Percentiles rank a stretch among this genome's conserved stretches.
phyloP scores from a whole-genome alignment of 257 asterid species.

The Hygrophila difformis region DNA sequence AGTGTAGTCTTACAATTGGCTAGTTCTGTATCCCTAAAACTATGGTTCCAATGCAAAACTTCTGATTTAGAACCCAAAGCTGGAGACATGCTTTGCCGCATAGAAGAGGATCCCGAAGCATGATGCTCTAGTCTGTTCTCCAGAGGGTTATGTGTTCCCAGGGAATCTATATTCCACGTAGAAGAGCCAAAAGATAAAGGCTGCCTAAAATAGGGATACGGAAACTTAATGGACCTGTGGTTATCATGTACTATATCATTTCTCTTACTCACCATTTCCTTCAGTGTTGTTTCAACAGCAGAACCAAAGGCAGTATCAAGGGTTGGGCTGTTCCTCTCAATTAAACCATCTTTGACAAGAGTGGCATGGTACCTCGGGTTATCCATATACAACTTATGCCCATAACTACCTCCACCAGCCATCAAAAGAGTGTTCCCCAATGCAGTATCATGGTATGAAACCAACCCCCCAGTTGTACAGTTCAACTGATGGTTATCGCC shows the following conservation, averaged over 20 bases:
- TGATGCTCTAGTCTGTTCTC: conserved; percentile 28
- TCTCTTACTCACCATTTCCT: neutral
- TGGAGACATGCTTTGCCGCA: conserved; percentile 31
- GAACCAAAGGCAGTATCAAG: conserved; percentile 25
- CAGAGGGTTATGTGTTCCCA: conserved; percentile 22
- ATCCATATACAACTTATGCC: conserved; percentile 22
- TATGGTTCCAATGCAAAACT: conserved; percentile 19
- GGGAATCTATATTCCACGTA: conserved; percentile 33
- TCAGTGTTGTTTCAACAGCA: conserved; percentile 19
- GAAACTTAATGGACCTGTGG: conserved; percentile 18
- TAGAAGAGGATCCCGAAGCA: conserved; percentile 36
- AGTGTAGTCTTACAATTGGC: conserved; percentile 22
- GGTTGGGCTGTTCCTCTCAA: conserved; percentile 17
- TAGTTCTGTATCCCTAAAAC: conserved; percentile 22
- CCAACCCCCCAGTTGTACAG: conserved; percentile 22
- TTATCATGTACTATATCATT: conserved; percentile 18
- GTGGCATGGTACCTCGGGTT: conserved; percentile 20
- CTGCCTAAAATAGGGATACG: conserved; percentile 22
- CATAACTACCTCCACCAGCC: conserved; percentile 21
- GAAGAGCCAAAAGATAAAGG: conserved; percentile 36
- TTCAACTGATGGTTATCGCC: conserved; percentile 29
- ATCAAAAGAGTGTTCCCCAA: conserved; percentile 17
- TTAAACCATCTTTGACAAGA: conserved; percentile 26
- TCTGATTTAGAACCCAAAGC: conserved; percentile 38
- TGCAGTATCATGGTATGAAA: conserved; percentile 18